A percentile compares a stretch with the other conserved stretches of the same genome.
Conservation (phyloP, 192 early-diverging fungal genomes). For the Coemansia sp. region DNA sequence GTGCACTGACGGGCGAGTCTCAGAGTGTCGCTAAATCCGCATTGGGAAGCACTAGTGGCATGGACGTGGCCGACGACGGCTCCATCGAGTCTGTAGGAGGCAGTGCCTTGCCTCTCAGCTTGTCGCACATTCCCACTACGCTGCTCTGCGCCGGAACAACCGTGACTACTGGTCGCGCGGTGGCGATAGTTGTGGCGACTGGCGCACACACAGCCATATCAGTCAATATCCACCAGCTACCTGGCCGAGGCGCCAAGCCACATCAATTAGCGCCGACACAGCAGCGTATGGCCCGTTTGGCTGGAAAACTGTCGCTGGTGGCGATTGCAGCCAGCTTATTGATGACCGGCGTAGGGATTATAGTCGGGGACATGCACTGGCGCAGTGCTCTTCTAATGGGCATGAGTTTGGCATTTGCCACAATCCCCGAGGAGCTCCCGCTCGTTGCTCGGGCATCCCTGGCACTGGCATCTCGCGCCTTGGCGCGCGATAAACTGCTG, state of each 20-base stretch:
- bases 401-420: slow-evolving; percentile 46
- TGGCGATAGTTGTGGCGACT: slow-evolving; percentile 36
- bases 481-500: slow-evolving; percentile 55
- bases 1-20: slow-evolving; percentile 88
- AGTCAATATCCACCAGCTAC: slow-evolving; percentile 4
- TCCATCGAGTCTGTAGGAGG: neutral
- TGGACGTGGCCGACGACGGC: neutral
- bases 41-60: slow-evolving; percentile 7
- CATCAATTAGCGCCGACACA: slow-evolving; percentile 21
- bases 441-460: slow-evolving; percentile 46
- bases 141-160: slow-evolving; percentile 42
- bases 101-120: neutral
- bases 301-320: slow-evolving; percentile 17
- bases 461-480: slow-evolving; percentile 22
- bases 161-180: slow-evolving; percentile 30
- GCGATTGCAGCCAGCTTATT: slow-evolving; percentile 17
- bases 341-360: slow-evolving; percentile 19
- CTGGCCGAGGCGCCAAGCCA: slow-evolving; percentile 8
- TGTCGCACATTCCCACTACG: neutral
- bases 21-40: slow-evolving; percentile 31
- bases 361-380: slow-evolving; percentile 29
- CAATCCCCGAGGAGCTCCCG: slow-evolving; percentile 52
- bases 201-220: slow-evolving; percentile 27
- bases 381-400: slow-evolving; percentile 34
- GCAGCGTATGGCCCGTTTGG: slow-evolving; percentile 21